Evolutionary conservation across 768 basidiomycete species (phyloP).

Genomic region (Mycena chlorophos): DNA sequence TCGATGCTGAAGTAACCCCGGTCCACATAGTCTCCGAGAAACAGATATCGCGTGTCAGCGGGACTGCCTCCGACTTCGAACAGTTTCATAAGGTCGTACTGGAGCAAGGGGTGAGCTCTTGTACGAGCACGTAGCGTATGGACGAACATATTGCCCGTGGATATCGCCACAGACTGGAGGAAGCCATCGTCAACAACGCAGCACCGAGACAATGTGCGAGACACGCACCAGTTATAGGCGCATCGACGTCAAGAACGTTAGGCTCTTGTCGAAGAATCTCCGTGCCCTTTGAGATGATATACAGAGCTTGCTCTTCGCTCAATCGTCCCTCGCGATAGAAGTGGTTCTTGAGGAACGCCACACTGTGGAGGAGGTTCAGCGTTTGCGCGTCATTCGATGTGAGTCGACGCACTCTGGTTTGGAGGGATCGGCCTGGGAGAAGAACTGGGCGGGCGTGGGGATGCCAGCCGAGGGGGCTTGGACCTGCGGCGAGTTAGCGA

Average conservation of each 20-base stretch:
- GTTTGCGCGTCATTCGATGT: neutral
- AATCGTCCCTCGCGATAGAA: conserved; percentile 95
- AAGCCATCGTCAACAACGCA: neutral
- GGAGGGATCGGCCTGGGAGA: conserved; percentile 72
- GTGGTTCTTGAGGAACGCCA: conserved; percentile 97
- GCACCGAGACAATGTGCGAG: conserved; percentile 12
- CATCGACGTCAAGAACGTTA: conserved; percentile 92
- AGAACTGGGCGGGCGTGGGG: conserved; percentile 95
- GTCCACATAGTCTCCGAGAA: conserved; percentile 92
- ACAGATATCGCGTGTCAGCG: conserved; percentile 90
- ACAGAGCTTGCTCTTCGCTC: conserved; percentile 93
- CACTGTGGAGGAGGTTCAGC: conserved; percentile 46
- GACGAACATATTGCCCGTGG: conserved; percentile 95
- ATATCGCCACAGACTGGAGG: conserved; percentile 91
- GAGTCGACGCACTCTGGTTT: conserved; percentile 55
- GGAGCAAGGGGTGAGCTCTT: conserved; percentile 11
- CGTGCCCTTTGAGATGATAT: conserved; percentile 87
- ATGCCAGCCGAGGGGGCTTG: conserved; percentile 95
- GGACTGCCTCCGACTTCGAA: conserved; percentile 94
- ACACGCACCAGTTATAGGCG: conserved; percentile 90
- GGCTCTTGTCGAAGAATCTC: conserved; percentile 81
- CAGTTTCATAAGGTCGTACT: conserved; percentile 95
- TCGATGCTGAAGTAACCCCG: conserved; percentile 93
- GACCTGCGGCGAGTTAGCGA: conserved; percentile 52
- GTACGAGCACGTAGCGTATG: neutral